These are phyloP conservation scores for Sapria himalayana DNA, from an alignment of 345 rosid genomes.

Conservation along the genomic window DNA sequence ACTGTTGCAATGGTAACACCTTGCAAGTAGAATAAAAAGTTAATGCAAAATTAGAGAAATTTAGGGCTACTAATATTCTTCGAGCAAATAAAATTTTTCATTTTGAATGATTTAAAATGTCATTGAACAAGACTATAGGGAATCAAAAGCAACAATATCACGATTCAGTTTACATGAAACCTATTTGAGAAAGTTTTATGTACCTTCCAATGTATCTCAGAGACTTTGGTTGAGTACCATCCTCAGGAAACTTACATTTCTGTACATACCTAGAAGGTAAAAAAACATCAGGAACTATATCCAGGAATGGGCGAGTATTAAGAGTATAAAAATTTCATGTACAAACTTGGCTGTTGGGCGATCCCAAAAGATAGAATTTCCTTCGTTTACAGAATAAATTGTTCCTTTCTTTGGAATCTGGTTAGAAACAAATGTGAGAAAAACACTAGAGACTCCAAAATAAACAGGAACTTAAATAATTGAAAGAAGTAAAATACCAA, in stretches of 20 bases:
- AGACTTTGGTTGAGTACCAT: conserved; percentile 76
- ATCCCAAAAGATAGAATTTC: conserved; percentile 96
- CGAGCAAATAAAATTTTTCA: no score
- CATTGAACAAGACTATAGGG: no score
- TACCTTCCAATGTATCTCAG: conserved; percentile 94
- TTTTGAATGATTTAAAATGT: no score
- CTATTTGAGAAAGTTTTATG: not conserved
- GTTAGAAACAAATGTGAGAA: conserved; percentile 2
- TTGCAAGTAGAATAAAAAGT: no score
- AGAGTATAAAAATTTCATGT: conserved; percentile 5
- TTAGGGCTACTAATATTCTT: no score
- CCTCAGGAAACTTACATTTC: conserved; percentile 83
- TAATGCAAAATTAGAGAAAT: no score
- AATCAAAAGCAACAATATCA: conserved; percentile 2
- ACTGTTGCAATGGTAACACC: no score
- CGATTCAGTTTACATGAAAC: not conserved
- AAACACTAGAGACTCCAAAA: conserved; percentile 2
- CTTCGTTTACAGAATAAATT: conserved; percentile 95
- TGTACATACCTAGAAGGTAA: conserved; percentile 52
- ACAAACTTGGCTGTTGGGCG: conserved; percentile 73
- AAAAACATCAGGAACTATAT: conserved; percentile 1
- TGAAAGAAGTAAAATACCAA: no score
- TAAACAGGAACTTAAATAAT: no score
- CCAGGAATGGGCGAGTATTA: no score
- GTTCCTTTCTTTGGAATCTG: conserved; percentile 88